Percentiles rank a stretch among this genome's conserved stretches.
These are phyloP conservation scores for Tolypocladium tundrense DNA, from an alignment of 2,329 filamentous ascomycete species.

Conservation along the genomic window DNA sequence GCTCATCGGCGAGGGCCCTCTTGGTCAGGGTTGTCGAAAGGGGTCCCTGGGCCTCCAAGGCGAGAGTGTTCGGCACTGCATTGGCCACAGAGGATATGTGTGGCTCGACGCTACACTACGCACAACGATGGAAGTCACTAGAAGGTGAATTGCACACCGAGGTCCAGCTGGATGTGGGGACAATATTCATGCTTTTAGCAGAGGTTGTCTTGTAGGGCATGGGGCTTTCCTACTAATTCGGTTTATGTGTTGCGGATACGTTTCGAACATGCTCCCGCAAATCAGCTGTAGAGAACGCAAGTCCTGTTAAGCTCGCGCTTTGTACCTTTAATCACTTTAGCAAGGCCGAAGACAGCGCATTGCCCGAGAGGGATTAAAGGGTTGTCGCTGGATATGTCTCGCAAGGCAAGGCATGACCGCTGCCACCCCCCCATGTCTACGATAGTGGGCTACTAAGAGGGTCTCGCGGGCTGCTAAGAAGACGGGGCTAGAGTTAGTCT, in stretches of 20 bases:
- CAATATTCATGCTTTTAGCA: not conserved
- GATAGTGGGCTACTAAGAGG: not conserved
- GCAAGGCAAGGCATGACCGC: too few relatives aligned
- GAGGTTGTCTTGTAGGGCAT: not conserved
- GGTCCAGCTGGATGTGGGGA: not conserved
- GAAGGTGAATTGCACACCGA: accelerated
- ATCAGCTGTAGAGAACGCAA: too few relatives aligned
- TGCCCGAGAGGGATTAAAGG: too few relatives aligned
- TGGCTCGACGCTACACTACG: not conserved
- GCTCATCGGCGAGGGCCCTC: not conserved
- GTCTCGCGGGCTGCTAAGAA: not conserved
- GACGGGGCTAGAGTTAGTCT: not conserved
- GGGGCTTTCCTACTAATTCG: too few relatives aligned
- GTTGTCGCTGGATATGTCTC: too few relatives aligned
- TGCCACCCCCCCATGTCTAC: too few relatives aligned
- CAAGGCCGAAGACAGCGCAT: too few relatives aligned
- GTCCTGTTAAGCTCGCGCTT: too few relatives aligned
- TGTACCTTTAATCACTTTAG: too few relatives aligned
- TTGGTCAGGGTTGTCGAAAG: not conserved
- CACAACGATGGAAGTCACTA: not conserved
- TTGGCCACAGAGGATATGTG: not conserved
- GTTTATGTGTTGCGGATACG: too few relatives aligned
- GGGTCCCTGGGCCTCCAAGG: not conserved
- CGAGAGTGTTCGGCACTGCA: not conserved
- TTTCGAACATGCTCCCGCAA: too few relatives aligned